Evolutionary conservation across 345 rosid genomes (phyloP), one percentile per base, ranked within the genome.

Genomic region (Salix koriyanagi): DNA sequence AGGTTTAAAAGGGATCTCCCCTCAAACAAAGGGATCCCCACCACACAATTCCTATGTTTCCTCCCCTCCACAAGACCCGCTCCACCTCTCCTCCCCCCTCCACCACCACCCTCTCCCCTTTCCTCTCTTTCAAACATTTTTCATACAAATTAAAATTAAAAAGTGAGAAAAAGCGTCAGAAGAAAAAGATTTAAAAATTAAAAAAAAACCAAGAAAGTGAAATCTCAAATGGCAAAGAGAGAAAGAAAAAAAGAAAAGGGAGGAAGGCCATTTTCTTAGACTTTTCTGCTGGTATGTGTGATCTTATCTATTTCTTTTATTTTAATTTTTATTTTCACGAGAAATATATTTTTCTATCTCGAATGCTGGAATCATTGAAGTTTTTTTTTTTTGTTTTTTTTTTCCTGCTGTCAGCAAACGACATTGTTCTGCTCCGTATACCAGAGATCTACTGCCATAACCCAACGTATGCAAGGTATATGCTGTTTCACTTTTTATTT

Each of bases 381-480:
- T 36, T 12, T 6, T 28, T 12, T 6, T 28, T 15, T n/a, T 26
- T 32, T 0, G 0, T 0, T 32, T 34, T 34, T 5, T 7, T n/a
- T 58, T 7, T 0, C 1, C 1, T 26, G 25, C 32, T 32, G 4
- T 32, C 23, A 23, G 28, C 14, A 21, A 60, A 21, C 14, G 23
- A 48, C 50, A 1, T 32, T 48, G 56, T 30, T 67, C 44, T 26
- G 41, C 26, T 14, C 4, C 41, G 15, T 36, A 23, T 54, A 7
- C 10, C 28, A 64, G 65, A 46, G 65, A 64, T 32, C 77, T n/a
- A 46, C 52, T 21, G 30, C 39, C 39, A 66, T 1, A 42, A 15
- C 10, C 41, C 67, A 34, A 46, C 18, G 5, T 3, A 46, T 14
- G 4, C 15, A 39, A 76, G 79, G 79, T 68, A 76, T 76, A 69